phyloP scores from a whole-genome alignment of 805 yeast genomes.

The Phaffomyces thermotolerans region DNA sequence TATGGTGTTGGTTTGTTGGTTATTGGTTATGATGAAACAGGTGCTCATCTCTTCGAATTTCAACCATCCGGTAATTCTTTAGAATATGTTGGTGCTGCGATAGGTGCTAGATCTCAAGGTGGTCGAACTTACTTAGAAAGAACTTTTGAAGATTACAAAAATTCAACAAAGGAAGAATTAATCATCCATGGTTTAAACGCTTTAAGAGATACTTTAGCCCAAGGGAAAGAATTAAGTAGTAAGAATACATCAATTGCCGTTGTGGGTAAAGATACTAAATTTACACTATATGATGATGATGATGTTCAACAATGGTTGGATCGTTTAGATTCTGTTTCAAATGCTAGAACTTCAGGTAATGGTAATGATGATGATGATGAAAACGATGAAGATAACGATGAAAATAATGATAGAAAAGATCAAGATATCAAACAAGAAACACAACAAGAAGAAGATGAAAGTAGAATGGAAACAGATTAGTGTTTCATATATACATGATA shows the following conservation, averaged over 20 bases:
- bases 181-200: conserved; percentile 85
- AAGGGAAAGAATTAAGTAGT: conserved; percentile 82
- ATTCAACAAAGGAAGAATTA: conserved; percentile 59
- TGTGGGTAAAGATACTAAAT: conserved; percentile 76
- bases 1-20: conserved; percentile 94
- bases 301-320: conserved; percentile 79
- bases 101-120: conserved; percentile 98
- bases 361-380: conserved; percentile 18
- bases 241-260: conserved; percentile 87
- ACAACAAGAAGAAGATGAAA: conserved; percentile 16
- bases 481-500: neutral
- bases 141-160: conserved; percentile 59
- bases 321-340: conserved; percentile 57
- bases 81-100: conserved; percentile 89
- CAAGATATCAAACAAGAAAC: conserved; percentile 4
- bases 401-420: conserved; percentile 10
- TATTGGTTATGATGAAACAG: conserved; percentile 87
- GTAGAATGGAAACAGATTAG: conserved; percentile 30
- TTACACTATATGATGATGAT: conserved; percentile 76
- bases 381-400: conserved; percentile 19
- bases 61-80: conserved; percentile 92
- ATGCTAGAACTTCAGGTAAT: conserved; percentile 43
- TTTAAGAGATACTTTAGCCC: conserved; percentile 86
- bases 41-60: conserved; percentile 91
- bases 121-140: conserved; percentile 94